Conservation (phyloP, 1,139 yeast genomes). For the Nakaseomyces nivariensis region DNA sequence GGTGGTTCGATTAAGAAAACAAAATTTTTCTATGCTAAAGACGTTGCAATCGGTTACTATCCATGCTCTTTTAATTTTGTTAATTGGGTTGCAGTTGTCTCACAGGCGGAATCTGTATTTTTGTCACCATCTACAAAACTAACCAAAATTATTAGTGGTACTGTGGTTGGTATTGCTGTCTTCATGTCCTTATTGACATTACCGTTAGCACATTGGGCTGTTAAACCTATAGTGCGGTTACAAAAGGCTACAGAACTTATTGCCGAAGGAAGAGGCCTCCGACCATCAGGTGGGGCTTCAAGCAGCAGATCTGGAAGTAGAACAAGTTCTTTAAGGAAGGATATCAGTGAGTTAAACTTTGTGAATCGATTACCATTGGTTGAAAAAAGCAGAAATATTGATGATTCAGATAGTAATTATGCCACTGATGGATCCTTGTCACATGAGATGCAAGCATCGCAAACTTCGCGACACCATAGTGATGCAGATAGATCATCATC, state of each 20-base stretch:
- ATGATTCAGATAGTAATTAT: slow-evolving; percentile 3
- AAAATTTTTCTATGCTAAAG: slow-evolving; percentile 33
- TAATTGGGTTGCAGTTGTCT: slow-evolving; percentile 72
- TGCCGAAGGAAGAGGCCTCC: slow-evolving; percentile 32
- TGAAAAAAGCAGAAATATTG: slow-evolving; percentile 1
- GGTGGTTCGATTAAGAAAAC: slow-evolving; percentile 46
- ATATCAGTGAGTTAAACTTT: neutral
- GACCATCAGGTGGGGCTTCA: slow-evolving; percentile 9
- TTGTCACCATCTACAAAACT: slow-evolving; percentile 54
- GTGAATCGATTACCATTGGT: neutral
- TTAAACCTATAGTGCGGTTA: slow-evolving; percentile 69
- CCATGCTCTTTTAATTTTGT: slow-evolving; percentile 40
- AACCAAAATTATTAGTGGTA: slow-evolving; percentile 63
- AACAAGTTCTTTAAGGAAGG: slow-evolving; percentile 3
- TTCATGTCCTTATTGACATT: slow-evolving; percentile 66
- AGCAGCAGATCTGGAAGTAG: slow-evolving; percentile 3
- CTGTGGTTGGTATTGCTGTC: slow-evolving; percentile 70
- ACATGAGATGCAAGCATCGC: slow-evolving; percentile 7
- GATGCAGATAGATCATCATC: slow-evolving; percentile 14
- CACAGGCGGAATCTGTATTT: slow-evolving; percentile 52
- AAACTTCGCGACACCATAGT: slow-evolving; percentile 7
- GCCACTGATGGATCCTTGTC: slow-evolving; percentile 9
- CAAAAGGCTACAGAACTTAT: slow-evolving; percentile 73
- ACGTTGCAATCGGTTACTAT: slow-evolving; percentile 66
- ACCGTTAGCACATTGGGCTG: slow-evolving; percentile 78